Conservation (phyloP, 2,329 filamentous ascomycete species). For the Aspergillus neoniger region DNA sequence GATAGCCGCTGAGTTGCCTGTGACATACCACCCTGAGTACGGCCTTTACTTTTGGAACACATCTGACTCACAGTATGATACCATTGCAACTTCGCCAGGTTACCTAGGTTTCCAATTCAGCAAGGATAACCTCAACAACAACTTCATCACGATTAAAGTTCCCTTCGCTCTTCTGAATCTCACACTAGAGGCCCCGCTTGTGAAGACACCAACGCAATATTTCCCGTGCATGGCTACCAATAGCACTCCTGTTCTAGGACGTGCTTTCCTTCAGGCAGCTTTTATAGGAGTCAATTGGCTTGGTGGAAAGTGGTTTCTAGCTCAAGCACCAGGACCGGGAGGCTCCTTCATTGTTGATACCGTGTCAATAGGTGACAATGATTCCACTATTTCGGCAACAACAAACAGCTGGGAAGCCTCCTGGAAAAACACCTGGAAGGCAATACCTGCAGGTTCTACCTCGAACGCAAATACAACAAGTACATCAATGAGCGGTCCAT, state of each 20-base stretch:
- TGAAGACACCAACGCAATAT: constrained; percentile 18
- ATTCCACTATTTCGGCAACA: background rate
- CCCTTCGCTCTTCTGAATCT: constrained; percentile 27
- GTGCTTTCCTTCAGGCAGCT: constrained; percentile 21
- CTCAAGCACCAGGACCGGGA: constrained; percentile 25
- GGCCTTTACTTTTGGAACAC: constrained; percentile 21
- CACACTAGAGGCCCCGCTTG: constrained; percentile 22
- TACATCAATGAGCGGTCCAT: background rate
- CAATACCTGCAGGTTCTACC: background rate
- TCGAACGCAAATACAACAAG: background rate
- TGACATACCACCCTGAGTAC: constrained; percentile 22
- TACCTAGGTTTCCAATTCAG: constrained; percentile 20
- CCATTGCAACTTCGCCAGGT: constrained; percentile 19
- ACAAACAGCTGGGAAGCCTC: background rate
- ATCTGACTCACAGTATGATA: constrained; percentile 12
- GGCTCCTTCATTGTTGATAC: background rate
- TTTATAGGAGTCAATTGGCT: constrained; percentile 25
- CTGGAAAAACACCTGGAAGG: background rate
- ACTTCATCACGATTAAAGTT: constrained; percentile 24
- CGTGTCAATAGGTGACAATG: background rate
- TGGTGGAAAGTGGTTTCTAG: constrained; percentile 20
- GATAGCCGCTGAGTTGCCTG: constrained; percentile 40
- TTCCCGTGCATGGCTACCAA: constrained; percentile 22
- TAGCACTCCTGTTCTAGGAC: background rate
- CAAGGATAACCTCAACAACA: constrained; percentile 15